Evolutionary conservation across 257 asterid species (phyloP).

Genomic region (Paulownia fortunei): DNA sequence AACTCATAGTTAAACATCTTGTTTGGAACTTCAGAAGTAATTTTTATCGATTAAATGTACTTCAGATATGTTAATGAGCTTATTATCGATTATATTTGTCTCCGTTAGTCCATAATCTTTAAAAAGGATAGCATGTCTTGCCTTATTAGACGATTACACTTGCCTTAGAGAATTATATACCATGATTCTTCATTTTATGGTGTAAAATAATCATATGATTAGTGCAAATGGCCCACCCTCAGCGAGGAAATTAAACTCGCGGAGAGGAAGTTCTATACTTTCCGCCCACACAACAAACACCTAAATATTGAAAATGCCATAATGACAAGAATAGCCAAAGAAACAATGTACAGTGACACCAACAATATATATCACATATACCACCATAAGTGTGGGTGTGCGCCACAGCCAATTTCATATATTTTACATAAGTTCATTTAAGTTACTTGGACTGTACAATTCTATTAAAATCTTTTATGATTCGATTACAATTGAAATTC

Average conservation of each 20-base stretch:
- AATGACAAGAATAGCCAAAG: not conserved
- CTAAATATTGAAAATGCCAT: not conserved
- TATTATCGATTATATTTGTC: no score
- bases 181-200: no score
- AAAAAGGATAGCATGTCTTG: no score
- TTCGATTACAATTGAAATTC: conserved; percentile 14
- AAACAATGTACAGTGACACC: not conserved
- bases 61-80: no score
- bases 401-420: conserved; percentile 22
- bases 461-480: not conserved
- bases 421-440: conserved; percentile 29
- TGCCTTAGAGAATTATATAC: no score
- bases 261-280: not conserved
- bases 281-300: not conserved
- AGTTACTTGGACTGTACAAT: conserved; percentile 42
- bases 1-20: not conserved
- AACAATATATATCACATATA: not conserved
- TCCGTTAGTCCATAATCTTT: no score
- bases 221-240: no score
- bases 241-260: no score
- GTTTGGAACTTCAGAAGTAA: no score
- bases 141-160: no score
- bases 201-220: no score
- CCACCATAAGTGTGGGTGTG: not conserved
- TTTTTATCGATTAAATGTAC: no score